These are phyloP conservation scores for Tephrocybe sp. DNA, from an alignment of 768 basidiomycete species.

Conservation along the genomic window DNA sequence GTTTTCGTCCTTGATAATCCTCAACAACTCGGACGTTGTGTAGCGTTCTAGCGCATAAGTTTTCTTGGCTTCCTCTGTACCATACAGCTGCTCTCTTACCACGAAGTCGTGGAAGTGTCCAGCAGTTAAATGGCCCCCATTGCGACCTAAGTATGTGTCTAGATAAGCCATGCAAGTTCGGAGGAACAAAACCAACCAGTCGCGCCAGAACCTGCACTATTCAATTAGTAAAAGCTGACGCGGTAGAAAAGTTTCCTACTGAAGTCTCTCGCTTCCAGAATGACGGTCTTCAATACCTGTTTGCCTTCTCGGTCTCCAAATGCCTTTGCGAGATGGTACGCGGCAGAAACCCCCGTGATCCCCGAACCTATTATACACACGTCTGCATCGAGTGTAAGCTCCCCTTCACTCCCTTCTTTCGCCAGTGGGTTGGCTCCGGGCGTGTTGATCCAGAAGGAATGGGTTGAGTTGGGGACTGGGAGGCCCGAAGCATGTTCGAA, in stretches of 20 bases:
- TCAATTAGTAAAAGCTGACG: not conserved
- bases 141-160: slow-evolving; percentile 59
- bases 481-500: slow-evolving; percentile 18
- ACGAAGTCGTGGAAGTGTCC: slow-evolving; percentile 46
- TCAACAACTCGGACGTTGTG: slow-evolving; percentile 47
- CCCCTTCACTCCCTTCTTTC: slow-evolving; percentile 61
- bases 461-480: slow-evolving; percentile 65
- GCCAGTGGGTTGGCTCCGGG: slow-evolving; percentile 68
- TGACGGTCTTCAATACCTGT: slow-evolving; percentile 30
- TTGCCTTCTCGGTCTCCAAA: slow-evolving; percentile 18
- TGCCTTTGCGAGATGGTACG: slow-evolving; percentile 64
- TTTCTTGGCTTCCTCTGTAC: slow-evolving; percentile 53
- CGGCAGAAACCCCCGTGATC: slow-evolving; percentile 73
- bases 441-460: slow-evolving; percentile 71
- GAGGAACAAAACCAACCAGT: slow-evolving; percentile 52
- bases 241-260: slow-evolving; percentile 47
- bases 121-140: slow-evolving; percentile 75
- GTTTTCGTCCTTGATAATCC: slow-evolving; percentile 44
- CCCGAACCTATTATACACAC: slow-evolving; percentile 81
- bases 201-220: slow-evolving; percentile 62
- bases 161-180: not conserved
- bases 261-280: slow-evolving; percentile 86
- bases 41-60: slow-evolving; percentile 58
- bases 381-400: slow-evolving; percentile 62
- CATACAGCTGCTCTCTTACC: slow-evolving; percentile 36